Evolutionary conservation across 2,329 filamentous ascomycete species (phyloP).

Genomic region (Colletotrichum scovillei): DNA sequence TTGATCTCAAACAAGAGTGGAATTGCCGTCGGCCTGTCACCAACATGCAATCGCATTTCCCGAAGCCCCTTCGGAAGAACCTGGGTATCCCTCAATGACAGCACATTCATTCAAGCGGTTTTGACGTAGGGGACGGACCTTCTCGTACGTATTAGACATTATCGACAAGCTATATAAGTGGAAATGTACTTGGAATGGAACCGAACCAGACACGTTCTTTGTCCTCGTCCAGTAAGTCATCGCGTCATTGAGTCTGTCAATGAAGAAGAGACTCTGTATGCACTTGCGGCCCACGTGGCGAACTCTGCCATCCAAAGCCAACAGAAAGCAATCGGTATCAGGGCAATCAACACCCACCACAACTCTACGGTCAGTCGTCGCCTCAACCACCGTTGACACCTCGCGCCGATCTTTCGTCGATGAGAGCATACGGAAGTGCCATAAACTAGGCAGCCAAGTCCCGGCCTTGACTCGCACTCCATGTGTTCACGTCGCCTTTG

Average conservation of each 20-base stretch:
- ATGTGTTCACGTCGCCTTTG: constrained; percentile 68
- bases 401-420: constrained; percentile 56
- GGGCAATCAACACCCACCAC: constrained; percentile 60
- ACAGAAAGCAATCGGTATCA: constrained; percentile 53
- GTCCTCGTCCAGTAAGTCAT: neutral
- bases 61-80: neutral
- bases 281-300: neutral
- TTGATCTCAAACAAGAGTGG: too few relatives aligned
- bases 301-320: constrained; percentile 48
- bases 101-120: neutral
- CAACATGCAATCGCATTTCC: too few relatives aligned
- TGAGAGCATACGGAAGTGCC: constrained; percentile 61
- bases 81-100: neutral
- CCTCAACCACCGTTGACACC: constrained; percentile 56
- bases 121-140: neutral
- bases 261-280: neutral
- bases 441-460: constrained; percentile 66
- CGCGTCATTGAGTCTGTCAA: neutral
- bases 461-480: constrained; percentile 69
- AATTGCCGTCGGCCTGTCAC: too few relatives aligned
- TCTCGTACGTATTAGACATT: neutral
- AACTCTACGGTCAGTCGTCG: constrained; percentile 57
- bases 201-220: neutral
- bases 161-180: neutral
- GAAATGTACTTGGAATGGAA: neutral